Percentiles rank a stretch among this genome's conserved stretches.
Evolutionary conservation across 2,329 filamentous ascomycete genomes (phyloP).

Genomic region (Alternaria tenuissima): DNA sequence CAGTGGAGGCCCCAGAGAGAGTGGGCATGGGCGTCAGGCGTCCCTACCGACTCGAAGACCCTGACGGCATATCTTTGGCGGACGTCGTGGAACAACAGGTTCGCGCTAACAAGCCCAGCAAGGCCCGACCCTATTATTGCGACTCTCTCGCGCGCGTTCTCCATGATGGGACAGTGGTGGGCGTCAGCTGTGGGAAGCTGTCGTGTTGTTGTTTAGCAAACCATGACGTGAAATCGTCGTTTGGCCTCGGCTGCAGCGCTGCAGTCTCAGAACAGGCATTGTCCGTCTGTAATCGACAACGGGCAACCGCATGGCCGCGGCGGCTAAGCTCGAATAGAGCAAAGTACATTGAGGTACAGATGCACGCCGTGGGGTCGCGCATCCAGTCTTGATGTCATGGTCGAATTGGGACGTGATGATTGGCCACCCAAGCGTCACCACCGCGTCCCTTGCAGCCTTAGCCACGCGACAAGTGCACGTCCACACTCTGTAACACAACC

Average conservation of each 20-base stretch:
- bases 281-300: background rate
- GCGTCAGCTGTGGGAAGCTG: background rate
- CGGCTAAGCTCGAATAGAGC: background rate
- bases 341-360: background rate
- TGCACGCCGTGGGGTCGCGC: background rate
- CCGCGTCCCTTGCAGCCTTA: background rate
- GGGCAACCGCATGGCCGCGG: background rate
- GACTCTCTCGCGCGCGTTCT: slow-evolving; percentile 35
- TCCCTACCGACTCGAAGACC: slow-evolving; percentile 56
- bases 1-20: background rate
- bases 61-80: slow-evolving; percentile 54
- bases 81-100: slow-evolving; percentile 54
- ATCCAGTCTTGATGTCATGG: background rate
- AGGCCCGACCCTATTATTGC: slow-evolving; percentile 60
- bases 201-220: background rate
- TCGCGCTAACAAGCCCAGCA: slow-evolving; percentile 58
- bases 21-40: background rate
- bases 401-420: background rate
- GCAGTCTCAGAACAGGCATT: slow-evolving; percentile 1
- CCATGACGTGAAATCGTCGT: slow-evolving; percentile 1
- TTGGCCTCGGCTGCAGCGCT: slow-evolving; percentile 1
- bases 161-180: slow-evolving; percentile 9
- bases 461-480: background rate
- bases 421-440: background rate
- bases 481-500: background rate